Conservation (phyloP, 768 basidiomycete species). For the Pleurotus sapidus region DNA sequence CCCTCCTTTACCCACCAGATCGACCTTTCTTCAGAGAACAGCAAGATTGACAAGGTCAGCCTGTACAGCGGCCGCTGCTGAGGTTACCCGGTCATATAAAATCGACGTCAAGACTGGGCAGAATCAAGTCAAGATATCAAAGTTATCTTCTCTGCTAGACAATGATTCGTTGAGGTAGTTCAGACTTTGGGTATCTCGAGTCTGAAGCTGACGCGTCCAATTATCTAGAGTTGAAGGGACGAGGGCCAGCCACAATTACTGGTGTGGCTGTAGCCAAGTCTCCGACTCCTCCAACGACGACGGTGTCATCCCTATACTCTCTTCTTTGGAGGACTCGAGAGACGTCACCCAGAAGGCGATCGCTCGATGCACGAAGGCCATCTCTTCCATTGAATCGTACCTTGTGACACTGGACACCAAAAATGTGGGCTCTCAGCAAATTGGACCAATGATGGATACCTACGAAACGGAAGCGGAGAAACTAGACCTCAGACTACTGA, state of each 20-base stretch:
- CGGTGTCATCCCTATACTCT: conserved; percentile 17
- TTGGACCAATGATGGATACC: conserved; percentile 16
- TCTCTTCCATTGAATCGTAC: conserved; percentile 22
- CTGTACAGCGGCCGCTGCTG: conserved; percentile 33
- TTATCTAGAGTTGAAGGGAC: conserved; percentile 29
- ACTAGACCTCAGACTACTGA: conserved; percentile 21
- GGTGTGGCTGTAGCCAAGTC: conserved; percentile 27
- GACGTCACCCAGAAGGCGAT: conserved; percentile 18
- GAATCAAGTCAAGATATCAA: conserved; percentile 29
- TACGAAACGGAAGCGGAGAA: conserved; percentile 20
- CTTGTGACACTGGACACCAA: conserved; percentile 23
- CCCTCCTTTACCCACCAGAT: too few relatives aligned
- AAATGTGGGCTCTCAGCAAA: conserved; percentile 16
- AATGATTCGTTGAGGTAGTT: conserved; percentile 26
- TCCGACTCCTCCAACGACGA: conserved; percentile 8
- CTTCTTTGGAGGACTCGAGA: conserved; percentile 15
- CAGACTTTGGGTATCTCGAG: too few relatives aligned
- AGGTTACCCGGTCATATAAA: conserved; percentile 30
- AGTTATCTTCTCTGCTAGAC: conserved; percentile 26
- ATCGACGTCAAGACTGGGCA: conserved; percentile 28
- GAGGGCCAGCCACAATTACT: conserved; percentile 31
- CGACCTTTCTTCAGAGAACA: conserved; percentile 10
- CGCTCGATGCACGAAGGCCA: conserved; percentile 18
- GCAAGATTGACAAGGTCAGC: conserved; percentile 31
- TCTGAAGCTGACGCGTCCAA: neutral